Evolutionary conservation across 2,329 filamentous ascomycete genomes (phyloP).

Genomic region (Juglanconis juglandina): DNA sequence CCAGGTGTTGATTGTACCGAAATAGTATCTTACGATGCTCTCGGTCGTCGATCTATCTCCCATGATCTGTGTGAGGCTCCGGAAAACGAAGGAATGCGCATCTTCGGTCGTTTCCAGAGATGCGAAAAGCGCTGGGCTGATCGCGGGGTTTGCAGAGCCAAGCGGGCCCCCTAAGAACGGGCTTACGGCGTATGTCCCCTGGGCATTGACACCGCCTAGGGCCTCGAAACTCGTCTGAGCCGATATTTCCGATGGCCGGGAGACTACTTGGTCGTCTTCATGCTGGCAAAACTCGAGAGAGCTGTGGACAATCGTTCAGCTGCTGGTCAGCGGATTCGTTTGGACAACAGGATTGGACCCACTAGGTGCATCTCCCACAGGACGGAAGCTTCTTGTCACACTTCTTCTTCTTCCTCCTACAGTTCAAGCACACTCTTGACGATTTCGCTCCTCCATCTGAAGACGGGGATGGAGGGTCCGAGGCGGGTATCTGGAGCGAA

Average conservation of each 20-base stretch:
- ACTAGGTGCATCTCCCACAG: slow-evolving; percentile 28
- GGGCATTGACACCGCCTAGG: neutral
- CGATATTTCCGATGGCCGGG: slow-evolving; percentile 8
- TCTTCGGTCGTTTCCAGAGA: slow-evolving; percentile 25
- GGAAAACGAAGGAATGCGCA: slow-evolving; percentile 24
- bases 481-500: slow-evolving; percentile 14
- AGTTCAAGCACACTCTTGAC: slow-evolving; percentile 26
- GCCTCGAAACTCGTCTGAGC: slow-evolving; percentile 13
- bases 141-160: slow-evolving; percentile 16
- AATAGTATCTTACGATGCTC: slow-evolving; percentile 24
- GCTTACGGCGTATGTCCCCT: slow-evolving; percentile 15
- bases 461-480: slow-evolving; percentile 18
- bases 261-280: slow-evolving; percentile 22
- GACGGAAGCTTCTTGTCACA: slow-evolving; percentile 28
- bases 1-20: slow-evolving; percentile 27
- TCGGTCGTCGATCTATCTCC: slow-evolving; percentile 22
- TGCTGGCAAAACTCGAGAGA: slow-evolving; percentile 26
- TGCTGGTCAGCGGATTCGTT: neutral
- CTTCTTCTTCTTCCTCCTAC: slow-evolving; percentile 27
- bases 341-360: slow-evolving; percentile 7
- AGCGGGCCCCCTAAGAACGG: slow-evolving; percentile 20
- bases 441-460: slow-evolving; percentile 23
- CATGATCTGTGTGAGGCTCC: slow-evolving; percentile 25
- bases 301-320: slow-evolving; percentile 16
- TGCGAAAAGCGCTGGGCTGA: slow-evolving; percentile 23